phyloP scores from a whole-genome alignment of 139 green algal genomes.

The Trebouxia sp. region DNA sequence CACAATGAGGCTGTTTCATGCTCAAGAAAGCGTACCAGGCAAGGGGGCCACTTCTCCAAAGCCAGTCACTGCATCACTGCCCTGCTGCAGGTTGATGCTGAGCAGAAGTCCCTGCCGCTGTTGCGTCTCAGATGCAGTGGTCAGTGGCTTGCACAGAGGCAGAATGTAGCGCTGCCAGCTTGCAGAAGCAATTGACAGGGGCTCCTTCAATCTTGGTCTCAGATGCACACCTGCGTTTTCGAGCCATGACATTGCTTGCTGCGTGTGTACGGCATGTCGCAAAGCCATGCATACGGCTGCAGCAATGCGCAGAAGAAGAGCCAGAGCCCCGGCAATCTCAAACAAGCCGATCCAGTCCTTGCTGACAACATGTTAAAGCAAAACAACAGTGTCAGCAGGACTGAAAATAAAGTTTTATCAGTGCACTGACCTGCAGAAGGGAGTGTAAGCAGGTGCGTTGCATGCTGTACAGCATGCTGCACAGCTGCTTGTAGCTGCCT shows the following conservation, averaged over 20 bases:
- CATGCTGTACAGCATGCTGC: conserved; percentile 10
- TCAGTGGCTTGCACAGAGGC: conserved; percentile 64
- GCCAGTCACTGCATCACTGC: conserved; percentile 35
- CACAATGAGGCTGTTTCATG: too few species aligned
- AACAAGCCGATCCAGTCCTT: too few species aligned
- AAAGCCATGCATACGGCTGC: too few species aligned
- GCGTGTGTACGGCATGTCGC: too few species aligned
- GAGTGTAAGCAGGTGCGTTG: background rate
- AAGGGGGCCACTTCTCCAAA: conserved; percentile 84
- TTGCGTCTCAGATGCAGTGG: conserved; percentile 36
- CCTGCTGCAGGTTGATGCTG: conserved; percentile 23
- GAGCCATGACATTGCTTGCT: too few species aligned
- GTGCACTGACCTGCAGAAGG: background rate
- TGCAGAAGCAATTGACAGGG: background rate
- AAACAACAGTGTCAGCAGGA: too few species aligned
- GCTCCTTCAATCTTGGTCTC: too few species aligned
- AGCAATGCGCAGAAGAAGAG: too few species aligned
- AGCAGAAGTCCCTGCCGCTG: conserved; percentile 54
- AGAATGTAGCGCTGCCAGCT: conserved; percentile 53
- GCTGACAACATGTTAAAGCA: too few species aligned
- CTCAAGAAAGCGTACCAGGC: conserved; percentile 39
- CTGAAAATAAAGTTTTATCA: background rate
- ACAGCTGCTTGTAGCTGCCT: conserved; percentile 57
- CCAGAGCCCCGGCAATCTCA: too few species aligned
- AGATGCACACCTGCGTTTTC: background rate